Conservation (phyloP, 805 yeast species). For the Wickerhamomyces strasburgensis region DNA sequence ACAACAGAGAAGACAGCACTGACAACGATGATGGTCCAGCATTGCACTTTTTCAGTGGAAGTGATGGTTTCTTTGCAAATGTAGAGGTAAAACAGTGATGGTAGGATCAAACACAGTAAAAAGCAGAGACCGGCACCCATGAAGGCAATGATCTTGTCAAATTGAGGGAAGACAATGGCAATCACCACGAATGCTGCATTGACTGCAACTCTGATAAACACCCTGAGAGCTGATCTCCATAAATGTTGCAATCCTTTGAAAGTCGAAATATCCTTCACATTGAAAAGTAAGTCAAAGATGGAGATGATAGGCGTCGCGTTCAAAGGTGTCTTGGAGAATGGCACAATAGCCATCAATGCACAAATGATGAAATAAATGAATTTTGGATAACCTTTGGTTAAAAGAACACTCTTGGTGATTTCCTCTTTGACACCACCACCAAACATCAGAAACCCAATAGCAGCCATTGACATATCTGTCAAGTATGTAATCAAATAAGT, state of each 20-base stretch:
- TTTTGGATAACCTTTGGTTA: conserved; percentile 62
- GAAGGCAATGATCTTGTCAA: conserved; percentile 77
- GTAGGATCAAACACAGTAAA: conserved; percentile 72
- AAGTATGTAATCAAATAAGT: conserved; percentile 58
- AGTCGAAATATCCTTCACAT: conserved; percentile 23
- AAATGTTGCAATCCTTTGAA: conserved; percentile 16
- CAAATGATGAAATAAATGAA: conserved; percentile 57
- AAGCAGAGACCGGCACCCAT: conserved; percentile 80
- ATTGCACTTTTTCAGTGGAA: conserved; percentile 32
- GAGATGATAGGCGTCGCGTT: conserved; percentile 79
- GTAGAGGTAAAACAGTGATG: conserved; percentile 63
- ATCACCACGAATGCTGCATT: conserved; percentile 52
- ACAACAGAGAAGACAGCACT: conserved; percentile 45
- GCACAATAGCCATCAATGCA: conserved; percentile 70
- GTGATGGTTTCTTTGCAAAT: conserved; percentile 44
- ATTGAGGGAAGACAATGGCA: conserved; percentile 67
- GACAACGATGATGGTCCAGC: conserved; percentile 39
- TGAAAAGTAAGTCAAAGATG: conserved; percentile 53
- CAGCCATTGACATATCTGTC: conserved; percentile 60
- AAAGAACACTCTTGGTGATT: conserved; percentile 67
- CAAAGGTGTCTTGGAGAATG: conserved; percentile 79
- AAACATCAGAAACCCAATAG: conserved; percentile 74
- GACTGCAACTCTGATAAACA: conserved; percentile 35
- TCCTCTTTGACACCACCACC: conserved; percentile 68
- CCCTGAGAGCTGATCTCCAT: conserved; percentile 18